These are phyloP conservation scores for Macadamia integrifolia DNA, from an alignment of 164 flowering plant species.

Conservation along the genomic window DNA sequence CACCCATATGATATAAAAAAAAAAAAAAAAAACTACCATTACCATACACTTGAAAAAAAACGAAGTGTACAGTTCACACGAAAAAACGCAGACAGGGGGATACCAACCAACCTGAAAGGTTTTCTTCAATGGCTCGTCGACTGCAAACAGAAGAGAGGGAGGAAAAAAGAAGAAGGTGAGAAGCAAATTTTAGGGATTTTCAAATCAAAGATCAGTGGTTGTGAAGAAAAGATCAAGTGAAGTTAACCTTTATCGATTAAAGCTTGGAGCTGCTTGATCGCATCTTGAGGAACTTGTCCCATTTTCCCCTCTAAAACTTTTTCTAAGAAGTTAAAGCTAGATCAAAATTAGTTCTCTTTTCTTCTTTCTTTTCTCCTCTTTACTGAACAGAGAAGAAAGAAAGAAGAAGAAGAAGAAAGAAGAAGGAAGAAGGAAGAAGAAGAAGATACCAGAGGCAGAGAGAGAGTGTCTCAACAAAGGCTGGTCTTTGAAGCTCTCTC, in stretches of 20 bases:
- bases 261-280: slow-evolving; percentile 42
- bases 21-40: not conserved
- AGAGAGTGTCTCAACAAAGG: not conserved
- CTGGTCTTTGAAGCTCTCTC: not conserved
- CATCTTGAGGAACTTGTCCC: slow-evolving; percentile 45
- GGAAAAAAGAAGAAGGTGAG: not conserved
- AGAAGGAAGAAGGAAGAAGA: too few relatives aligned
- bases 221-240: not conserved
- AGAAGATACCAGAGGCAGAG: not conserved
- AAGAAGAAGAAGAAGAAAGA: too few relatives aligned
- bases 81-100: not conserved
- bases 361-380: not conserved
- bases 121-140: slow-evolving; percentile 25
- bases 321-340: not conserved
- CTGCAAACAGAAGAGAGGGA: slow-evolving; percentile 16
- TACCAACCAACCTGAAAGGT: slow-evolving; percentile 33
- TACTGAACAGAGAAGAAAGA: too few relatives aligned
- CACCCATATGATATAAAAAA: slow-evolving; percentile 2
- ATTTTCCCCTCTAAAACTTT: slow-evolving; percentile 16
- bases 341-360: not conserved
- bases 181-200: not conserved
- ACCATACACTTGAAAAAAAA: not conserved
- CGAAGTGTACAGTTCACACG: too few relatives aligned
- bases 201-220: not conserved
- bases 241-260: slow-evolving; percentile 47